These are phyloP conservation scores for Nakazawaea anatomiae DNA, from an alignment of 805 yeast species.

Conservation along the genomic window DNA sequence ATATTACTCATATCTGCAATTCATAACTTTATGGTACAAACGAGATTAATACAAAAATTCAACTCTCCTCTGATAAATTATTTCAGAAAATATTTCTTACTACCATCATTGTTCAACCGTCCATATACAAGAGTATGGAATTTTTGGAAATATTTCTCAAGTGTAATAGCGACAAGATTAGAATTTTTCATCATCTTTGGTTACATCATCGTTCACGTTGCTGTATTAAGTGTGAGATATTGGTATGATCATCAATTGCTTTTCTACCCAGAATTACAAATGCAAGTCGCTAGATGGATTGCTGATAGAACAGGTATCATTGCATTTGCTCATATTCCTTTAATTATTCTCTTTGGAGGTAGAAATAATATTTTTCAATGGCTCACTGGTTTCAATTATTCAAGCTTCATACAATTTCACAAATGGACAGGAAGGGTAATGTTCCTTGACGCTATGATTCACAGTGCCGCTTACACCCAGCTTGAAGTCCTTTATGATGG, in stretches of 20 bases:
- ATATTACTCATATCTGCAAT: constrained; percentile 30
- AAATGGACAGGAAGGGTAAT: constrained; percentile 57
- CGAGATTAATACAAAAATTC: constrained; percentile 21
- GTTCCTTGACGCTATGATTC: constrained; percentile 32
- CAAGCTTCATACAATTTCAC: constrained; percentile 50
- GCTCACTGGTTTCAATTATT: constrained; percentile 36
- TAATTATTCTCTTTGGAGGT: constrained; percentile 40
- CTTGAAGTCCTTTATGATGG: constrained; percentile 11
- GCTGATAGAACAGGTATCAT: constrained; percentile 33
- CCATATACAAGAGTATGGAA: constrained; percentile 7
- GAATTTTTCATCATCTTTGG: constrained; percentile 24
- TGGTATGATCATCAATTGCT: constrained; percentile 6
- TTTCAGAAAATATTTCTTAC: constrained; percentile 27
- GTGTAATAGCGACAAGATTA: constrained; percentile 25
- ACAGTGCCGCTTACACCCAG: constrained; percentile 29
- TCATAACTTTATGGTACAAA: constrained; percentile 25
- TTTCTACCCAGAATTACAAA: background rate
- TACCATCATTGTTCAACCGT: constrained; percentile 32
- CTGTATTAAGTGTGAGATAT: constrained; percentile 16
- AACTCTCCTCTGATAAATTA: constrained; percentile 26
- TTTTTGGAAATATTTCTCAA: constrained; percentile 12
- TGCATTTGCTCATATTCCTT: constrained; percentile 34
- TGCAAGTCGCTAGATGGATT: background rate
- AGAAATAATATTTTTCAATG: constrained; percentile 37
- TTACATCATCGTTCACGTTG: constrained; percentile 19